phyloP scores from a whole-genome alignment of 805 yeast species.

The Ogataea haglerorum region DNA sequence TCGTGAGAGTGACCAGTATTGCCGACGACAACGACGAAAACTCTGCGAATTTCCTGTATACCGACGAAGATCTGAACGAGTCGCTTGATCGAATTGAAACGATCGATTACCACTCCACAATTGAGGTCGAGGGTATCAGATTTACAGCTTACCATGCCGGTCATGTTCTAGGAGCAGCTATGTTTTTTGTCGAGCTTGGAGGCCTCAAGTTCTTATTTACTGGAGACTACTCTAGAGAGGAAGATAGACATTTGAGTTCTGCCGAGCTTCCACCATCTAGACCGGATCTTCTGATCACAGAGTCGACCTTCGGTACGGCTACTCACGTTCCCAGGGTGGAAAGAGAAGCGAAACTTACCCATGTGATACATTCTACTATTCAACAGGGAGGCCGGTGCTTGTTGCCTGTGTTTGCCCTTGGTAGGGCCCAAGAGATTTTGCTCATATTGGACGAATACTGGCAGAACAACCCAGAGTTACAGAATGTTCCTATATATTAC shows the following conservation, averaged over 20 bases:
- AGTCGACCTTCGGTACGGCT: slow-evolving; percentile 97
- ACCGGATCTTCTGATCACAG: slow-evolving; percentile 90
- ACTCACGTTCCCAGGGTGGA: slow-evolving; percentile 89
- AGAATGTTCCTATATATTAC: slow-evolving; percentile 77
- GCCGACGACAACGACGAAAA: slow-evolving; percentile 46
- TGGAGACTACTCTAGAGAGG: slow-evolving; percentile 96
- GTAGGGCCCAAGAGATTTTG: slow-evolving; percentile 92
- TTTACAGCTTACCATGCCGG: slow-evolving; percentile 99
- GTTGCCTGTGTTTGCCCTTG: slow-evolving; percentile 93
- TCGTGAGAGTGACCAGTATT: slow-evolving; percentile 80
- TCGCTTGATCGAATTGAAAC: slow-evolving; percentile 92
- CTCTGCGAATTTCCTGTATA: slow-evolving; percentile 51
- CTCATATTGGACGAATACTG: slow-evolving; percentile 93
- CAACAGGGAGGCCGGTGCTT: slow-evolving; percentile 87
- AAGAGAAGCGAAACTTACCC: slow-evolving; percentile 78
- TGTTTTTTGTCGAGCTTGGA: slow-evolving; percentile 93
- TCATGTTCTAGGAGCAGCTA: slow-evolving; percentile 98
- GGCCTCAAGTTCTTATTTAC: slow-evolving; percentile 87
- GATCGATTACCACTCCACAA: slow-evolving; percentile 91
- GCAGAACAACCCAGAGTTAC: slow-evolving; percentile 78
- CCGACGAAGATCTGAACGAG: slow-evolving; percentile 84
- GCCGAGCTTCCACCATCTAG: slow-evolving; percentile 89
- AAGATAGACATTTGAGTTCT: slow-evolving; percentile 88
- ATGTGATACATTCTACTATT: slow-evolving; percentile 77
- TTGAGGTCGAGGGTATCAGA: slow-evolving; percentile 89